Evolutionary conservation across 1,284 basidiomycete species (phyloP).

Genomic region (Fomitopsis betulina): DNA sequence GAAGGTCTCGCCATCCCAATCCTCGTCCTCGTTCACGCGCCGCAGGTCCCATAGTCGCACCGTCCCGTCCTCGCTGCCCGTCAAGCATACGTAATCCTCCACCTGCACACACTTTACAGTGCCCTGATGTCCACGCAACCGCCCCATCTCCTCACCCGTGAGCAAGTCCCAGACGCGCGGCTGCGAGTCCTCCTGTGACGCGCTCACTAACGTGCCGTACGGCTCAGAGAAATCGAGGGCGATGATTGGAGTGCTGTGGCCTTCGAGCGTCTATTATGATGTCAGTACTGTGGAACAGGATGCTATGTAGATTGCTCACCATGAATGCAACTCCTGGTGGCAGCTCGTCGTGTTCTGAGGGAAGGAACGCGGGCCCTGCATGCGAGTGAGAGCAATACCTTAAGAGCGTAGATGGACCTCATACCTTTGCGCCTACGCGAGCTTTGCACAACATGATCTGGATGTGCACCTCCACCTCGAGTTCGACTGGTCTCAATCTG

Average conservation of each 20-base stretch:
- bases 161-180: slow-evolving; percentile 89
- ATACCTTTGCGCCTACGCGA: slow-evolving; percentile 76
- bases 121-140: slow-evolving; percentile 74
- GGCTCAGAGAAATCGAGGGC: slow-evolving; percentile 96
- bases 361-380: slow-evolving; percentile 88
- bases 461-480: slow-evolving; percentile 26
- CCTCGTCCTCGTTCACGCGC: slow-evolving; percentile 72
- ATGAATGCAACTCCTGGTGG: slow-evolving; percentile 96
- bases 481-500: slow-evolving; percentile 52
- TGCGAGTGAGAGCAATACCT: slow-evolving; percentile 6
- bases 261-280: slow-evolving; percentile 64
- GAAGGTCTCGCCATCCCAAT: slow-evolving; percentile 56
- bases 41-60: slow-evolving; percentile 88
- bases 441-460: slow-evolving; percentile 49
- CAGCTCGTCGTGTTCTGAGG: slow-evolving; percentile 95
- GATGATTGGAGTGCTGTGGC: slow-evolving; percentile 79
- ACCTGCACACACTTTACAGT: slow-evolving; percentile 91
- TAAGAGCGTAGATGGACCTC: slow-evolving; percentile 1
- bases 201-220: slow-evolving; percentile 90
- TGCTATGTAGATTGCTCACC: slow-evolving; percentile 41
- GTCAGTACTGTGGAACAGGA: background rate
- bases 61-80: slow-evolving; percentile 84
- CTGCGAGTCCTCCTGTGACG: slow-evolving; percentile 75
- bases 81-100: slow-evolving; percentile 88
- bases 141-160: slow-evolving; percentile 76